phyloP scores from a whole-genome alignment of 23 red algal genomes.

The Gracilaria gracilis region DNA sequence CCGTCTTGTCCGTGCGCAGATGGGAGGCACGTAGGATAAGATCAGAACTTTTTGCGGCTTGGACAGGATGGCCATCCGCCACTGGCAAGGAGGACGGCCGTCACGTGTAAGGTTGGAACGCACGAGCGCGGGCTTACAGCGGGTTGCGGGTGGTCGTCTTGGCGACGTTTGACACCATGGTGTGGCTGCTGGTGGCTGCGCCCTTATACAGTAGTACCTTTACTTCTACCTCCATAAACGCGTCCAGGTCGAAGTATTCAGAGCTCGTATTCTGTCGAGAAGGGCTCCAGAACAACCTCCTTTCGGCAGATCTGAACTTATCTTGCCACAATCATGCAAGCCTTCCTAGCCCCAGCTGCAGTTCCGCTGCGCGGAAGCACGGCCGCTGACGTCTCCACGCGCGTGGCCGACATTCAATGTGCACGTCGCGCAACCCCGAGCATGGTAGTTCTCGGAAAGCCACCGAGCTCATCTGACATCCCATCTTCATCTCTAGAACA shows the following conservation, averaged over 20 bases:
- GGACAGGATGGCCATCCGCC: no score
- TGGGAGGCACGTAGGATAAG: no score
- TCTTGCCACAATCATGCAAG: neutral
- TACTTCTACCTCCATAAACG: no score
- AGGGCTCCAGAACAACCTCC: neutral
- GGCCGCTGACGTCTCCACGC: neutral
- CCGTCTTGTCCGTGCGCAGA: no score
- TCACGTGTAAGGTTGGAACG: no score
- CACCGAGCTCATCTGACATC: neutral
- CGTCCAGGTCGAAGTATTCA: no score
- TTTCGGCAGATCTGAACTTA: neutral
- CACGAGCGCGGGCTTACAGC: no score
- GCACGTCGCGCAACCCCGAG: constrained; percentile 14
- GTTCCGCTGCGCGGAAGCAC: constrained; percentile 3
- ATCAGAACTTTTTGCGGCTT: no score
- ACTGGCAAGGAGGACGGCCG: no score
- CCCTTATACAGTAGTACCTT: constrained; percentile 67
- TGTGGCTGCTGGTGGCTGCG: constrained; percentile 57
- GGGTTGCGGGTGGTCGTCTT: no score
- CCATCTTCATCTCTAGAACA: constrained; percentile 4
- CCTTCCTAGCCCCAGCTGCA: neutral
- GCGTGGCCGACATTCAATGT: neutral
- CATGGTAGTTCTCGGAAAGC: constrained; percentile 41
- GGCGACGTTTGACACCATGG: no score
- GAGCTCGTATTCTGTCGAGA: neutral